phyloP scores from a whole-genome alignment of 306 rosid genomes.

The Coriaria nepalensis region DNA sequence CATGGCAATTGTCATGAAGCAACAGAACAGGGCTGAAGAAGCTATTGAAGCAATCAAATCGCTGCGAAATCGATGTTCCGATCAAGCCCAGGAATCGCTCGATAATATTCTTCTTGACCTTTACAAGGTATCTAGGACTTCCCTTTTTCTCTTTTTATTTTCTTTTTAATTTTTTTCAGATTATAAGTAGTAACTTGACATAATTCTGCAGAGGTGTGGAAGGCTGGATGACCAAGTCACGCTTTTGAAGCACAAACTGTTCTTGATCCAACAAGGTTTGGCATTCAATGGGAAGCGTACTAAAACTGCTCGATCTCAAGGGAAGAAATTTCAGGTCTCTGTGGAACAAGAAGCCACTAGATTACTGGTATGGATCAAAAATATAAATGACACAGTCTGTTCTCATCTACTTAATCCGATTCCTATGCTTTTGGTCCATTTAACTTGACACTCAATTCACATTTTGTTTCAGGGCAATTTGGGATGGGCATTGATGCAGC shows the following conservation, averaged over 20 bases:
- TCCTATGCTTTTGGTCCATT: no score
- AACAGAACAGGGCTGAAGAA: constrained; percentile 89
- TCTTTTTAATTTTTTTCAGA: neutral
- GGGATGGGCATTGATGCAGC: constrained; percentile 99
- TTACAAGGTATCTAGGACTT: constrained; percentile 42
- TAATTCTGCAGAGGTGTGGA: constrained; percentile 66
- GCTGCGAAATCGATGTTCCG: constrained; percentile 68
- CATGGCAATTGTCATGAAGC: constrained; percentile 99
- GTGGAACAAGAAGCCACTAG: constrained; percentile 99
- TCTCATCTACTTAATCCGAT: no score
- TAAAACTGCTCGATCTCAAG: constrained; percentile 93
- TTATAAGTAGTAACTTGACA: neutral
- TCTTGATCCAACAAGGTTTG: constrained; percentile 79
- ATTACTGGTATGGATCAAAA: constrained; percentile 43
- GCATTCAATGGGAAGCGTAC: constrained; percentile 98
- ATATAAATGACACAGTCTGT: no score
- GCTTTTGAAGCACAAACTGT: constrained; percentile 69
- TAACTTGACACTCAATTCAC: no score
- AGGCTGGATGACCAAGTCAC: constrained; percentile 83
- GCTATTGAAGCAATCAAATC: constrained; percentile 96
- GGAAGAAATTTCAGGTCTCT: constrained; percentile 96
- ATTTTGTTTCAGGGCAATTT: constrained; percentile 53
- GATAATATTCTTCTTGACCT: constrained; percentile 93
- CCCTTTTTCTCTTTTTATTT: neutral
- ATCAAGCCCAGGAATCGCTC: constrained; percentile 94